Evolutionary conservation across 352 stramenopile genomes (phyloP), one percentile per base, ranked within the genome.

Genomic region (Phytophthora megakarya): DNA sequence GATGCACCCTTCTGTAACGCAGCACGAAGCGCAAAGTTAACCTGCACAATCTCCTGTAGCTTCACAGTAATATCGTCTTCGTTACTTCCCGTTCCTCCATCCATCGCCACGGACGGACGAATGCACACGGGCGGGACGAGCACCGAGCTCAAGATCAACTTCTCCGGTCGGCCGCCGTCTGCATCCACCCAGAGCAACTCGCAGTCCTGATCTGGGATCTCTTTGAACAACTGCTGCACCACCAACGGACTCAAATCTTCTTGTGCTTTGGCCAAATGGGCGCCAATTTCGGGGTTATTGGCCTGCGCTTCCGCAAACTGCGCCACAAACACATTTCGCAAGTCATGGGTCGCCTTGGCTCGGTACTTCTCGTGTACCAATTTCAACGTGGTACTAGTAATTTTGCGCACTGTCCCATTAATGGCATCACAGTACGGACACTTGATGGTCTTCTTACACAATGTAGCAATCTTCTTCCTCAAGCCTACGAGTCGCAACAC

Each of bases 1-100:
- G 94, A 97, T 33, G 93, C 95, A 33, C 98, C 98, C 38, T 98
- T 97, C 37, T 88, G 84, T 23, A 99, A 81, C 21, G 95, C 96
- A 9, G 96, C 78, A 50, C 95, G 85, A 3, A 99, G 80, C 13
- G 96, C 96, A 44, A 97, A 92, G 84, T 99, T 99, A 26, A 99
- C 92, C 46, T 99, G 97, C 44, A 99, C 88, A 74, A 99, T 99
- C 73, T 99, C 97, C 75, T 99, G 93, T 1, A 99, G 84, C 75
- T 99, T 99, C 22, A 99, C 92, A 0, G 97, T 99, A 49, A 99
- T 91, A 73, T 99, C 97, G 72, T 99, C 97, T 76, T 99, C 96
- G 75, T 99, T 99, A 62, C 84, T 98, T 10, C 97, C 97, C 13
- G 77, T 84, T 25, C 90, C 92, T 16, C 92, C 89, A 67, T 99